Base-by-base conservation (phyloP, 2,329 filamentous ascomycete genomes). In the Fusarium lyarnte region DNA sequence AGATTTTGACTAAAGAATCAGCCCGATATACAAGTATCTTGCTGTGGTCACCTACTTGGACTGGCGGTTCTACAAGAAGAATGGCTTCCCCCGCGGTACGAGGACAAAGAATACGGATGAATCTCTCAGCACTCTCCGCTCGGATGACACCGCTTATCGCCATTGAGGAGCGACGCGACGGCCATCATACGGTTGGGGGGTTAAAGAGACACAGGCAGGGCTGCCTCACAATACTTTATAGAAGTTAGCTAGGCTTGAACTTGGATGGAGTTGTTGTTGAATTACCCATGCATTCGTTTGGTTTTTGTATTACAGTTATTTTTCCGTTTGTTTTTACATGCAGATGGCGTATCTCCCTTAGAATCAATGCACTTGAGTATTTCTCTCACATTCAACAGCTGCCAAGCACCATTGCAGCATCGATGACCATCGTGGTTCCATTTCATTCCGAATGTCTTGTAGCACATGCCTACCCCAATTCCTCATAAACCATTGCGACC, bases 391-490 rank as follows among this genome's bases (percentile, higher is more conserved):
- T n/a, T 67, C 55, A 17, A 66, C 43, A 19, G 66, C 55, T 27
- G 21, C 47, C 27, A 71, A 43, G 19, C 70, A 74, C 73, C 73
- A 75, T 33, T 73, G 38, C 16, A 75, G 14, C 19, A 55, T 25
- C 3, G 21, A 4, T 3, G 27, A 52, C 63, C 67, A 75, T 5
- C 49, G 25, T 3, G 64, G 33, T 12, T 66, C 73, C 16, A 75
- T 23, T 2, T 46, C 54, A 0, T 57, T 46, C 13, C 35, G 21
- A 1, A 75, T 69, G 13, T 75, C 58, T 21, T 39, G 36, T 11
- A 75, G 14, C 8, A 75, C 33, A 0, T 46, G 54, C 12, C 31
- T 59, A 0, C 73, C 73, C 73, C 73, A 75, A 17, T 60, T 71
- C 4, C 51, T 36, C 61, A 73, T 59, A 16, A 60, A 75, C 73